Evolutionary conservation across 208 protist genomes (phyloP).

Genomic region (Trypanosoma rangeli): DNA sequence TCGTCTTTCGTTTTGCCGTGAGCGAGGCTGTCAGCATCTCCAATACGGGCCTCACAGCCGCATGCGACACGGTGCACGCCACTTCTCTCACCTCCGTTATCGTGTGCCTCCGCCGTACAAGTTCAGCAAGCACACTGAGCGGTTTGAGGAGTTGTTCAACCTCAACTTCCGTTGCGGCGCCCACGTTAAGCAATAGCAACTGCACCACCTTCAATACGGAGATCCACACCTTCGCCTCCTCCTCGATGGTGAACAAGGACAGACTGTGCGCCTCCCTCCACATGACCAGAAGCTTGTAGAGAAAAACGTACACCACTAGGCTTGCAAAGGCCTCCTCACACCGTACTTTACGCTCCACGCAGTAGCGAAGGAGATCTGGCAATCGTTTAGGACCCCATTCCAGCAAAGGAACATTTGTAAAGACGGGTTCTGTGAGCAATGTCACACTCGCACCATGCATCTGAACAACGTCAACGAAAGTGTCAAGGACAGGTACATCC

Average conservation of each 20-base stretch:
- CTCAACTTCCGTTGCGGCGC: slow-evolving; percentile 1
- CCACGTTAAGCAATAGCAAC: slow-evolving; percentile 9
- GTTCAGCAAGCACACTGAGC: slow-evolving; percentile 14
- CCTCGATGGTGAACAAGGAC: slow-evolving; percentile 14
- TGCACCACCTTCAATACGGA: slow-evolving; percentile 8
- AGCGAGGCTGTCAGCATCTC: slow-evolving; percentile 7
- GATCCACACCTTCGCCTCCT: slow-evolving; percentile 18
- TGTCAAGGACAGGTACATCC: slow-evolving; percentile 44
- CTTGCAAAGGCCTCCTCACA: slow-evolving; percentile 33
- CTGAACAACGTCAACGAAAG: slow-evolving; percentile 62
- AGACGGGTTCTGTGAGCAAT: slow-evolving; percentile 25
- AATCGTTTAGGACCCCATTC: slow-evolving; percentile 23
- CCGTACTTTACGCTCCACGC: slow-evolving; percentile 19
- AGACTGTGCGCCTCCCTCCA: slow-evolving; percentile 1
- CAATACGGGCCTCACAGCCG: not conserved
- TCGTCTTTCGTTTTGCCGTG: not conserved
- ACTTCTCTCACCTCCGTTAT: not conserved
- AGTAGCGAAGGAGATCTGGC: slow-evolving; percentile 10
- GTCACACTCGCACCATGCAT: slow-evolving; percentile 24
- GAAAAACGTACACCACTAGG: slow-evolving; percentile 29
- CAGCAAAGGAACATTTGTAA: slow-evolving; percentile 16
- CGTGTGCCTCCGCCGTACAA: slow-evolving; percentile 11
- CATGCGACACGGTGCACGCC: not conserved
- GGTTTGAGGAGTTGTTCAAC: slow-evolving; percentile 22
- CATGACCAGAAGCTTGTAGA: slow-evolving; percentile 17